Evolutionary conservation across 352 stramenopile genomes (phyloP), one percentile per base, ranked within the genome.

Genomic region (Phytophthora ramorum): DNA sequence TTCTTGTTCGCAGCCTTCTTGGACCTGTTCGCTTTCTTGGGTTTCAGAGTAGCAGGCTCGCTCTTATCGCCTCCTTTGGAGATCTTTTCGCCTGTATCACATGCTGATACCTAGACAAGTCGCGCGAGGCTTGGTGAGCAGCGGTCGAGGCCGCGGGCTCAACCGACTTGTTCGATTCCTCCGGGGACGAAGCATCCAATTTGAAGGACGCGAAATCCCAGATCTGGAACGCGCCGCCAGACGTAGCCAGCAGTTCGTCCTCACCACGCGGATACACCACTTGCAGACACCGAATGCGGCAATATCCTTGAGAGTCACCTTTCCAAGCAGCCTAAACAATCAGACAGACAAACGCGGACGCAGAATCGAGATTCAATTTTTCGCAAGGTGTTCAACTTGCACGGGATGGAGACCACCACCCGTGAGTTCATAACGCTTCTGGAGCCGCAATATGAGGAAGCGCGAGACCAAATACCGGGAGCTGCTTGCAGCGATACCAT

Each of bases 71-170:
- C 46, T 48, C 26, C 56, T 9, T 67, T 19, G 50, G 47, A 26
- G 63, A 16, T 50, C 28, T n/a, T 51, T 58, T 66, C 66, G 49
- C 38, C 72, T 28, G 77, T 69, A 19, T 90, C 37, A 30, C 85
- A 93, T 16, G 75, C 86, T 4, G 85, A 90, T n/a, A n/a, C n/a
- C n/a, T 12, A 96, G 69, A 53, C 82, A 91, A 4, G 86, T 96
- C 40, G 93, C 63, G 30, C 85, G 86, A 52, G 85, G 80, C 58
- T 90, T 90, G 63, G 83, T 91, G 37, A 89, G 75, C 47, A 94
- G 59, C 46, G 7, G 82, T 89, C n/a, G 83, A 90, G 17, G 75
- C 75, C 32, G 92, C 61, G 0, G 84, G 87, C 54, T 71, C 58
- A n/a, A 90, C 81, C 8, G 58, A 61, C 10, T 69, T 80, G 71